Evolutionary conservation across 1,284 basidiomycete genomes (phyloP).

Genomic region (Boletus holoroseus): DNA sequence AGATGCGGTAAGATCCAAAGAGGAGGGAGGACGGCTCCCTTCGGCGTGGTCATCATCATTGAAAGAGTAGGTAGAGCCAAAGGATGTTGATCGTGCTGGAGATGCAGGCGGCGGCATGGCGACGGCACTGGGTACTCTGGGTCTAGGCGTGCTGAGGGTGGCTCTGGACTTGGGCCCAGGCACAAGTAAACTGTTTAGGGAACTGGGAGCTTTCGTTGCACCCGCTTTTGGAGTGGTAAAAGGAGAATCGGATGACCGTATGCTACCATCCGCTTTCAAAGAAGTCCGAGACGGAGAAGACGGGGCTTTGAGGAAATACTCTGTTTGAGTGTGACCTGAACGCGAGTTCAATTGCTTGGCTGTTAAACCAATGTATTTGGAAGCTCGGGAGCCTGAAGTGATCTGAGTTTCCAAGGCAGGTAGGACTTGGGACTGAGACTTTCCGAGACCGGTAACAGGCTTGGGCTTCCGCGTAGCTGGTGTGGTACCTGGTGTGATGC

Average conservation of each 20-base stretch:
- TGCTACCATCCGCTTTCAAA: conserved; percentile 9
- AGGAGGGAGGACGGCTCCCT: conserved; percentile 22
- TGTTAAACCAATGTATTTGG: conserved; percentile 77
- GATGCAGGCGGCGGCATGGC: conserved; percentile 76
- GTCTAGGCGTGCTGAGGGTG: conserved; percentile 51
- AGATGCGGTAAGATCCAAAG: conserved; percentile 39
- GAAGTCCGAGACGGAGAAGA: conserved; percentile 31
- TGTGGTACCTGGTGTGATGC: conserved; percentile 39
- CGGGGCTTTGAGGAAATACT: conserved; percentile 22
- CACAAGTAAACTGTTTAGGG: conserved; percentile 40
- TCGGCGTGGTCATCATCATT: conserved; percentile 32
- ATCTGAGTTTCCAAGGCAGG: conserved; percentile 43
- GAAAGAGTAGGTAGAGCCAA: conserved; percentile 30
- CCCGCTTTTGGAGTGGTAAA: conserved; percentile 60
- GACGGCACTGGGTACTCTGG: conserved; percentile 63
- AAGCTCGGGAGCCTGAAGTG: conserved; percentile 77
- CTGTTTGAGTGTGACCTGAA: conserved; percentile 25
- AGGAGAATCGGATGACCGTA: conserved; percentile 42
- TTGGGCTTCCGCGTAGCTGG: conserved; percentile 34
- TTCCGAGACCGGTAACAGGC: conserved; percentile 20
- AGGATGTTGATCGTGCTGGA: conserved; percentile 37
- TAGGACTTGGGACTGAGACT: conserved; percentile 30
- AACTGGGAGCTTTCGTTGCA: conserved; percentile 34
- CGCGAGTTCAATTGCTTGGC: conserved; percentile 68
- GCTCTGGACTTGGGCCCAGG: conserved; percentile 41